Evolutionary conservation across 345 rosid genomes (phyloP), one percentile per base, ranked within the genome.

Genomic region (Eucalyptus tenuipes): DNA sequence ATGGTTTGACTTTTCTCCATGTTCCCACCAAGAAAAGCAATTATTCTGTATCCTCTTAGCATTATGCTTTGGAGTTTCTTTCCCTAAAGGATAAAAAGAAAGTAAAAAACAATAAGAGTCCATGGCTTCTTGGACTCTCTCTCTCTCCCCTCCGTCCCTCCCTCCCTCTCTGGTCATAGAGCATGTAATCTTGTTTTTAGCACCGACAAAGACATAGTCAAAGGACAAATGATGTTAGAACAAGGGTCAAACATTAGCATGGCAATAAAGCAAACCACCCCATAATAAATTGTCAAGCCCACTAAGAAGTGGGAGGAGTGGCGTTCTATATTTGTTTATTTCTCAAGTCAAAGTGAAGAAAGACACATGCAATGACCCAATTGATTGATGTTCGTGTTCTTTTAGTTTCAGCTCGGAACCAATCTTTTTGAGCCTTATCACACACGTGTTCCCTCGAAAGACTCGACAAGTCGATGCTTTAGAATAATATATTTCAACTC

Each of bases 241-340:
- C 89, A 45, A 49, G 88, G 85, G 93, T 92, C 94, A 91, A 92
- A 93, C 89, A 86, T 75, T 75, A 11, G 47, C 15, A 71, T 10
- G 82, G 47, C 16, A 9, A 75, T 20, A 75, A 75, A 75, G 82
- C 47, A 75, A 2, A 10, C 47, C 82, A 1, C 44, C 13, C 27
- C 14, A 20, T 68, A 90, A 87, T 7, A 16, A 89, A 87, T 66
- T 49, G 93, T 92, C 92, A 88, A 89, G 31, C 27, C 87, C 91
- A 91, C 93, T 89, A 48, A 88, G 87, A 55, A 85, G 88, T 59
- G 31, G 88, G 53, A 27, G 85, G 85, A 55, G 68, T 37, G 88
- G 79, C 87, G 87, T 87, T 85, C 90, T 37, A 50, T 42, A 7
- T 24, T 89, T 91, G 90, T 90, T 89, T 86, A 80, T 49, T 88